phyloP scores from a whole-genome alignment of 2,329 filamentous ascomycete species.

The Fusarium sp. region DNA sequence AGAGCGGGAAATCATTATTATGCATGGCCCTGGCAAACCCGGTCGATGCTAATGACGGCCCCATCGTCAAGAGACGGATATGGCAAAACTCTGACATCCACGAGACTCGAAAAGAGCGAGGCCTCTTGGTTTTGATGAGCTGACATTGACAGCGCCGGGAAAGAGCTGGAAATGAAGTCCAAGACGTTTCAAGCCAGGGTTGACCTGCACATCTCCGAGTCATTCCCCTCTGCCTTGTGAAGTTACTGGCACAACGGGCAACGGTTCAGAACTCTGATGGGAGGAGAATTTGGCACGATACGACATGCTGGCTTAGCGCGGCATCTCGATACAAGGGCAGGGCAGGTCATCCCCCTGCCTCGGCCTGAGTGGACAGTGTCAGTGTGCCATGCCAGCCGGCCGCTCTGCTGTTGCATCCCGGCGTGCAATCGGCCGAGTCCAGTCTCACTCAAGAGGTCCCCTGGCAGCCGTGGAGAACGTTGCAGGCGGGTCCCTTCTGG shows the following conservation, averaged over 20 bases:
- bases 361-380: not conserved
- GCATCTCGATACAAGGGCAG: slow-evolving; percentile 1
- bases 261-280: not conserved
- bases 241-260: not conserved
- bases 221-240: not conserved
- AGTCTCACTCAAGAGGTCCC: slow-evolving; percentile 5
- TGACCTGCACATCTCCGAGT: slow-evolving; percentile 2
- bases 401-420: slow-evolving; percentile 12
- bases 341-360: not conserved
- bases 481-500: slow-evolving; percentile 4
- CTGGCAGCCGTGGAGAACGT: slow-evolving; percentile 22
- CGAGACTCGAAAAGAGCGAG: not conserved
- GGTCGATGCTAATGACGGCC: not conserved
- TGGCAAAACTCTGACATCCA: not conserved
- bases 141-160: not conserved
- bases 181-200: not conserved
- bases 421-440: slow-evolving; percentile 36
- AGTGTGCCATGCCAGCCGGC: not conserved
- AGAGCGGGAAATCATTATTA: slow-evolving; percentile 35
- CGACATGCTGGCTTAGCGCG: slow-evolving; percentile 15
- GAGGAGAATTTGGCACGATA: not conserved
- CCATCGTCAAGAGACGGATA: not conserved
- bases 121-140: not conserved
- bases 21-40: slow-evolving; percentile 11
- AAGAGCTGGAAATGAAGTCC: not conserved